Base-by-base conservation (phyloP, 2,329 filamentous ascomycete species). In the Escovopsis sp. region DNA sequence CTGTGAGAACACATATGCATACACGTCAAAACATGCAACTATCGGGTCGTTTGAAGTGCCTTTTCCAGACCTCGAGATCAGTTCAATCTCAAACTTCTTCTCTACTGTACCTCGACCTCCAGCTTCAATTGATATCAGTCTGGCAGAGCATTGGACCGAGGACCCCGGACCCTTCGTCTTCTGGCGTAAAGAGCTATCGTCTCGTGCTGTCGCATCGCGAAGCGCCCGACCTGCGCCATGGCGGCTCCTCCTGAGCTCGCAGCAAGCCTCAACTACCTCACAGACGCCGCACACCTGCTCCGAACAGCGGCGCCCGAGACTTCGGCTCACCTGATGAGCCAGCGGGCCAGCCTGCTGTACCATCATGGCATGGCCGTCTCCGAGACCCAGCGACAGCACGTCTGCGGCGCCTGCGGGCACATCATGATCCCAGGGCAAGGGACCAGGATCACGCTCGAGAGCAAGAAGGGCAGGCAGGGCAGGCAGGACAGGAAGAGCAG, bases 341-440 rank as follows among this genome's bases (percentile, higher is more conserved):
- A 65, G 43, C 67, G 71, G 44, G 67, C 68, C 47, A 58, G 63
- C 9, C 55, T 79, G 12, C 62, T 75, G 51, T 63, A 66, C 38
- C 59, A 68, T 40, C 61, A 70, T 48, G 62, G 65, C 36, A 48
- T 72, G 6, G 49, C 60, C 7, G 56, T 59, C 40, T 59, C 68
- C 9, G 69, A 74, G 15, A 51, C 62, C n/a, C 68, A 75, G 47
- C 63, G 64, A 40, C 69, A 77, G 47, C 70, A 69, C 44, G 61
- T 68, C 23, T 82, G 79, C 56, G 66, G 62, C 39, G 67, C 68
- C 41, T 83, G 79, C 52, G 77, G 79, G 12, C 67, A 71, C 47
- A 74, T 81, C 34, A 67, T 78, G 60, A 61, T 78, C 4, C 61
- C 66, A 2, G 75, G 75, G 0, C 65, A 67, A 8, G 64, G 62